Percentiles rank a stretch among this genome's conserved stretches.
phyloP scores from a whole-genome alignment of 2,329 filamentous ascomycete genomes.

The Ophiostoma quercus region DNA sequence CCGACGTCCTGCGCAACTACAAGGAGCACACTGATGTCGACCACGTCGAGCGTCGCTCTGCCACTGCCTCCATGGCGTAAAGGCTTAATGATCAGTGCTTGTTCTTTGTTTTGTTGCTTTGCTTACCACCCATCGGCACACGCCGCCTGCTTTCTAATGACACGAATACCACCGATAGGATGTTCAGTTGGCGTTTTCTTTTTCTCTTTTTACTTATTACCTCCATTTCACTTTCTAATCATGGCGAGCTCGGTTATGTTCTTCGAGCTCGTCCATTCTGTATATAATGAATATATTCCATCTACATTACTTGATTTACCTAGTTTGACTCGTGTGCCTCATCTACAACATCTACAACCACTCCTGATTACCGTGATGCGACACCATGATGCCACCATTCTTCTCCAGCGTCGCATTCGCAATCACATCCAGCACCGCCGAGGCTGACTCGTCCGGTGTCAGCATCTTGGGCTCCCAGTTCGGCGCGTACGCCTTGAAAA shows the following conservation, averaged over 20 bases:
- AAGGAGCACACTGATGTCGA: slow-evolving; percentile 37
- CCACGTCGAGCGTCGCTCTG: slow-evolving; percentile 24
- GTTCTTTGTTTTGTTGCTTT: background rate
- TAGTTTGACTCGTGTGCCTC: too few relatives aligned
- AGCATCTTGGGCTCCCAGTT: background rate
- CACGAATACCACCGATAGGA: background rate
- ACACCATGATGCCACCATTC: slow-evolving; percentile 42
- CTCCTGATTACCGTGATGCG: slow-evolving; percentile 23
- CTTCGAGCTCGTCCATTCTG: background rate
- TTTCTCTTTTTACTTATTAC: background rate
- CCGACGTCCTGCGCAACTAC: slow-evolving; percentile 46
- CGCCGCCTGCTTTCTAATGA: background rate
- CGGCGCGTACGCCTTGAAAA: background rate
- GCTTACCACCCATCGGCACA: background rate
- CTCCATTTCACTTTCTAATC: background rate
- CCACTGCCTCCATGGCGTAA: background rate
- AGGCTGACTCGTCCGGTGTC: background rate
- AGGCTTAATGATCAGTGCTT: background rate
- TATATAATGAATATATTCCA: slow-evolving; percentile 7
- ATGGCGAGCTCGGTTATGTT: background rate
- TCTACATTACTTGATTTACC: slow-evolving; percentile 35
- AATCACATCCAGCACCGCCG: background rate
- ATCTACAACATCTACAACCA: too few relatives aligned
- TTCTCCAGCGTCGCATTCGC: background rate
- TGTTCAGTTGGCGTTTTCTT: slow-evolving; percentile 33